Evolutionary conservation across 1,139 yeast species (phyloP), one percentile per base, ranked within the genome.

Genomic region (Suhomyces bribrorum): DNA sequence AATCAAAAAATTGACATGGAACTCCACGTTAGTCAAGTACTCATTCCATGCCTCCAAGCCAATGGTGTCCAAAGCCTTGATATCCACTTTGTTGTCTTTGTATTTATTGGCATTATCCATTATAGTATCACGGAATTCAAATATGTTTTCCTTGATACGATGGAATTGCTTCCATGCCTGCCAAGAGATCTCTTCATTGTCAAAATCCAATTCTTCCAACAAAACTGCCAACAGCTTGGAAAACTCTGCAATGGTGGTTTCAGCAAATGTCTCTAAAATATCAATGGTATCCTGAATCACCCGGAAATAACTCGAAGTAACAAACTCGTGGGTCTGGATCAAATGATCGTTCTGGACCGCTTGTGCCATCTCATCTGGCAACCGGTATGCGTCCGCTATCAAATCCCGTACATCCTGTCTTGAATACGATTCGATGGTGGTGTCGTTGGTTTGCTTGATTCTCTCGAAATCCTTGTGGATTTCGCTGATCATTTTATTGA

Each of bases 261-360:
- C 89, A n/a, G 83, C 80, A 65, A 83, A 83, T 41, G 83, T 83
- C 53, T 84, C 88, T 53, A 81, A 72, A 1, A 81, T 73, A 47
- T 83, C 89, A 41, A 84, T 67, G 20, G 81, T 73, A 29, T 73
- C 71, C 40, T 77, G 77, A 42, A 83, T 72, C 9, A 69, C 64
- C 3, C 54, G 54, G 37, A 75, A 73, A 36, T 82, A 70, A 18
- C 65, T 62, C 13, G 49, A 55, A 18, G 68, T 46, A 12, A 72
- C 46, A 8, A 42, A 29, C 23, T 58, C 62, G 42, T 69, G 73
- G 6, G 51, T 53, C 7, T 62, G 62, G 37, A 71, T 66, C 26
- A 77, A 58, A 14, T 55, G 48, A 5, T 57, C 52, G n/a, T 30
- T 32, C 38, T 73, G 73, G 12, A 71, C 58, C 6, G 52, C 44